Conservation (phyloP, 1,284 basidiomycete species). For the Takashimella koratensis region DNA sequence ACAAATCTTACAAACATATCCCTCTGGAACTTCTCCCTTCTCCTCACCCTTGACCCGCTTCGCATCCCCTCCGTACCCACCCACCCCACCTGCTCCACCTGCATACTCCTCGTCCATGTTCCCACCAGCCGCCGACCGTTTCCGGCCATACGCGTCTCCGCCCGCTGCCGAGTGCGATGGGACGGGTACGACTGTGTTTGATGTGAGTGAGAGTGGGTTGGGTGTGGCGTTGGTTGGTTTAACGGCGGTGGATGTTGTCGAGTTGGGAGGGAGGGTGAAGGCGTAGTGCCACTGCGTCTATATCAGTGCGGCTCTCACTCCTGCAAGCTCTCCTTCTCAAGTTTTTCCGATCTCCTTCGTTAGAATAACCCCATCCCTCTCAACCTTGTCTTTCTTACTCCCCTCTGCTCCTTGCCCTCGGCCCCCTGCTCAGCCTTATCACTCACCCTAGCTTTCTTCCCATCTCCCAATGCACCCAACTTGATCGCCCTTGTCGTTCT, state of each 20-base stretch:
- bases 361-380: too few relatives aligned
- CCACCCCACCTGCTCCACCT: neutral
- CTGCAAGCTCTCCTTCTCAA: too few relatives aligned
- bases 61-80: constrained; percentile 41
- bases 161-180: constrained; percentile 2
- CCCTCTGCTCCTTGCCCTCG: too few relatives aligned
- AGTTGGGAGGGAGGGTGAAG: constrained; percentile 58
- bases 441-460: constrained; percentile 78
- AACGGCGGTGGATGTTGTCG: constrained; percentile 25
- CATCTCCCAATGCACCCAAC: constrained; percentile 74
- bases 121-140: constrained; percentile 20
- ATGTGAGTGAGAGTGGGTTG: constrained; percentile 32
- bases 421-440: too few relatives aligned
- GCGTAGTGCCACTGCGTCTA: constrained; percentile 78
- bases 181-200: constrained; percentile 1
- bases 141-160: constrained; percentile 60
- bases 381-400: too few relatives aligned
- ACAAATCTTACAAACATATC: constrained; percentile 82
- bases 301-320: too few relatives aligned
- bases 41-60: constrained; percentile 48
- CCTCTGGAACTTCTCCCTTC: constrained; percentile 60
- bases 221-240: constrained; percentile 39
- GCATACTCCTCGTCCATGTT: neutral
- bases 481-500: constrained; percentile 72
- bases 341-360: too few relatives aligned